These are phyloP conservation scores for Microbotryum saponariae DNA, from an alignment of 1,284 basidiomycete genomes.

Conservation along the genomic window DNA sequence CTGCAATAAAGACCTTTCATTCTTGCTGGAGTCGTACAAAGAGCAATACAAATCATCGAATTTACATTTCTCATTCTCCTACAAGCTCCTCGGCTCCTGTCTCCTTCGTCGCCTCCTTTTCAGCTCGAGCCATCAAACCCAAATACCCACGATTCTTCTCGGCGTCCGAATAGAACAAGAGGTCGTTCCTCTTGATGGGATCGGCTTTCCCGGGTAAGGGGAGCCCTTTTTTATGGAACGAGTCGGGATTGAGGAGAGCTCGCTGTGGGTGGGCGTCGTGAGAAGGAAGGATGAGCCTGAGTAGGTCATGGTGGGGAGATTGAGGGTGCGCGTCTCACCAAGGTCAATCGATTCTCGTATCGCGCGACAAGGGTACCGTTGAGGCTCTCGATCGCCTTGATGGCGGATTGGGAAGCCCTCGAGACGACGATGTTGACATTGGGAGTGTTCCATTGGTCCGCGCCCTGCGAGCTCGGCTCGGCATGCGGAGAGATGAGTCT, in stretches of 20 bases:
- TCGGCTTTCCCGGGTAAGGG: conserved; percentile 27
- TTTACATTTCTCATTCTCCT: neutral
- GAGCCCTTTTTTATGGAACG: conserved; percentile 21
- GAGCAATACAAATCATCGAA: neutral
- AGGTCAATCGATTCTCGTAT: conserved; percentile 80
- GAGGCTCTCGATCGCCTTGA: conserved; percentile 67
- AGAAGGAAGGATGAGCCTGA: conserved; percentile 42
- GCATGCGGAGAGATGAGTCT: neutral
- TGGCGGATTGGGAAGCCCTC: conserved; percentile 76
- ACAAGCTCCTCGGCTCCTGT: no score
- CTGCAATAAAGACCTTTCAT: neutral
- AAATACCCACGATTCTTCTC: conserved; percentile 40
- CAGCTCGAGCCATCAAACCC: no score
- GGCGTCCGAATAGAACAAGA: conserved; percentile 45
- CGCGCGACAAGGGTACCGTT: conserved; percentile 83
- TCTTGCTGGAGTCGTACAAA: no score
- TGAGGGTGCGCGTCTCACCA: conserved; percentile 40
- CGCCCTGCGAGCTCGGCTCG: conserved; percentile 48
- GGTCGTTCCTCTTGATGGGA: conserved; percentile 17
- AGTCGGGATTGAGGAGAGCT: conserved; percentile 31
- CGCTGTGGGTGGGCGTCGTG: conserved; percentile 13
- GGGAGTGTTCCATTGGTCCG: conserved; percentile 58
- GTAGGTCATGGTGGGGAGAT: conserved; percentile 46
- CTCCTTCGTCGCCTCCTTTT: no score
- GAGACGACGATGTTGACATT: conserved; percentile 71